Conservation (phyloP, 805 yeast species). For the Candida bentonensis region DNA sequence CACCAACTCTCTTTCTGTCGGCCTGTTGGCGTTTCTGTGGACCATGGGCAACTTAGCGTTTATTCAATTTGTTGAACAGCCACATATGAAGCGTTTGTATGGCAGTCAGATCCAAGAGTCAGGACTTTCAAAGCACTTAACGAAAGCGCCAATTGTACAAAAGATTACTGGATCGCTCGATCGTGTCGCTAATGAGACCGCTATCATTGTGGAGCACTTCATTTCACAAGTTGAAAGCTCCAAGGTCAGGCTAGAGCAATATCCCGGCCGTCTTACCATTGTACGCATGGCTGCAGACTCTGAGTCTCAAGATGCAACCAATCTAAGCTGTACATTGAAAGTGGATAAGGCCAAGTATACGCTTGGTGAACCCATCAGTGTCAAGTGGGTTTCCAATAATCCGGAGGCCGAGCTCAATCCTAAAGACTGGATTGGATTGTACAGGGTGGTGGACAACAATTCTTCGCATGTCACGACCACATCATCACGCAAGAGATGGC, state of each 20-base stretch:
- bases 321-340: slow-evolving; percentile 3
- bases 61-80: slow-evolving; percentile 59
- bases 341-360: slow-evolving; percentile 14
- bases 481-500: slow-evolving; percentile 9
- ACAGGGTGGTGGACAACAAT: slow-evolving; percentile 47
- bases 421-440: slow-evolving; percentile 68
- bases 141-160: slow-evolving; percentile 10
- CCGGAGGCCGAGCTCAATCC: slow-evolving; percentile 31
- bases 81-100: slow-evolving; percentile 63
- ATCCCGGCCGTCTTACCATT: slow-evolving; percentile 22
- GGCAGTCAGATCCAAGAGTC: slow-evolving; percentile 46
- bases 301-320: slow-evolving; percentile 2
- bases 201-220: slow-evolving; percentile 29
- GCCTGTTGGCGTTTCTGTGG: slow-evolving; percentile 49
- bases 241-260: slow-evolving; percentile 23
- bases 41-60: slow-evolving; percentile 50
- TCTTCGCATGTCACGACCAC: slow-evolving; percentile 9
- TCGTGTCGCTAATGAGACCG: slow-evolving; percentile 24
- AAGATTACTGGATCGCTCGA: slow-evolving; percentile 24
- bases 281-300: slow-evolving; percentile 17
- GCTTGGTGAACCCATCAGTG: slow-evolving; percentile 40
- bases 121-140: slow-evolving; percentile 26
- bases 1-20: slow-evolving; percentile 33
- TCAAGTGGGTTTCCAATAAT: slow-evolving; percentile 33
- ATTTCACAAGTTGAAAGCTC: slow-evolving; percentile 10